These are phyloP conservation scores for Cryptococcus amylolentus DNA, from an alignment of 1,284 basidiomycete species.

Conservation along the genomic window DNA sequence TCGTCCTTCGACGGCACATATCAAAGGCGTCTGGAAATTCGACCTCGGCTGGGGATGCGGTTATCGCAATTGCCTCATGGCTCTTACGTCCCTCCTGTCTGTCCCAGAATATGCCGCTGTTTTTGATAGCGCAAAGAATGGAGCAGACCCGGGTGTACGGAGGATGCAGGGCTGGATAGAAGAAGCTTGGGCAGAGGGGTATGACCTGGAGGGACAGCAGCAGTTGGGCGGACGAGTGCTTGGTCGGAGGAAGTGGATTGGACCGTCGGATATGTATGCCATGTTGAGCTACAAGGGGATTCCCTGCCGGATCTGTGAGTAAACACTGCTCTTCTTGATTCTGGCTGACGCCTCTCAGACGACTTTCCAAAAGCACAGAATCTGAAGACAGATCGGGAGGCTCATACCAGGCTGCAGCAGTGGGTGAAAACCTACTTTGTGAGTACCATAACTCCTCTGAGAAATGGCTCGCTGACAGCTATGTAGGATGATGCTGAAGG, in stretches of 20 bases:
- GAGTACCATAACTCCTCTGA: constrained; percentile 2
- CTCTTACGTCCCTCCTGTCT: constrained; percentile 64
- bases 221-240: constrained; percentile 61
- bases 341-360: constrained; percentile 16
- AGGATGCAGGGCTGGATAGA: constrained; percentile 74
- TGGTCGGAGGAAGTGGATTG: constrained; percentile 70
- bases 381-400: constrained; percentile 7
- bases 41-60: constrained; percentile 56
- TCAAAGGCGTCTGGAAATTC: constrained; percentile 61
- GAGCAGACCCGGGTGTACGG: constrained; percentile 61
- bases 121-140: constrained; percentile 42
- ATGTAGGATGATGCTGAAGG: neutral
- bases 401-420: constrained; percentile 28
- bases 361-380: constrained; percentile 42
- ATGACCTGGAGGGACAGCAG: constrained; percentile 63
- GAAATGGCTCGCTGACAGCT: neutral
- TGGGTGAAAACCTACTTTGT: constrained; percentile 48
- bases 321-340: neutral
- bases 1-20: constrained; percentile 58
- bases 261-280: constrained; percentile 58
- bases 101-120: constrained; percentile 20
- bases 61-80: constrained; percentile 82
- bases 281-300: constrained; percentile 56
- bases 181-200: constrained; percentile 71
- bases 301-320: constrained; percentile 56